Evolutionary conservation across 495 filamentous ascomycete species (phyloP).

Genomic region (Talaromyces wortmannii): DNA sequence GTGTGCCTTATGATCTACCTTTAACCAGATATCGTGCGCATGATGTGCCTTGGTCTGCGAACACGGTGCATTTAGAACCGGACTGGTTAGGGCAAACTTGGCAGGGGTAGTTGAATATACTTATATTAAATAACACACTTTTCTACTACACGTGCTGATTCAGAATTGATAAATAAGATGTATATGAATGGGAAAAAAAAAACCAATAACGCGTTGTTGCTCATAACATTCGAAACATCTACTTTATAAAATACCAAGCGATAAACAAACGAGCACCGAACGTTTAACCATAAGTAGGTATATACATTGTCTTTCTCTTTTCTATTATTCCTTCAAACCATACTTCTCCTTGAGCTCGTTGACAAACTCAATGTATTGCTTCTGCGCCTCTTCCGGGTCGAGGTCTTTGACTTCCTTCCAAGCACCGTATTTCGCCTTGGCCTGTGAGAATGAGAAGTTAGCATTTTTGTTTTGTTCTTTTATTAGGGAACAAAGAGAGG

Average conservation of each 20-base stretch:
- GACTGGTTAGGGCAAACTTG: slow-evolving; percentile 66
- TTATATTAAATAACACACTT: too few relatives aligned
- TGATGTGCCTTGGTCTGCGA: slow-evolving; percentile 78
- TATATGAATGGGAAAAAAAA: too few relatives aligned
- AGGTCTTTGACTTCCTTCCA: slow-evolving; percentile 62
- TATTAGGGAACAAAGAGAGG: slow-evolving; percentile 2
- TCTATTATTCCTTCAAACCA: slow-evolving; percentile 28
- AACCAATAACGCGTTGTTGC: too few relatives aligned
- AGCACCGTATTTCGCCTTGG: slow-evolving; percentile 69
- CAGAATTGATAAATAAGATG: too few relatives aligned
- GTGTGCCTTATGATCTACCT: slow-evolving; percentile 82
- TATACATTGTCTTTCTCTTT: not conserved
- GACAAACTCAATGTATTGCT: slow-evolving; percentile 66
- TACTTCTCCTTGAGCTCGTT: slow-evolving; percentile 61
- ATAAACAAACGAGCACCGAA: too few relatives aligned
- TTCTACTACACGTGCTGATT: too few relatives aligned
- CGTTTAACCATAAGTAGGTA: too few relatives aligned
- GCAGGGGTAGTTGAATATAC: slow-evolving; percentile 10
- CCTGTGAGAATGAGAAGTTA: slow-evolving; percentile 35
- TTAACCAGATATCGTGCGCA: slow-evolving; percentile 52
- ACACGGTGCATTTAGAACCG: slow-evolving; percentile 47
- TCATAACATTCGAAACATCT: too few relatives aligned
- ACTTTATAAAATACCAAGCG: too few relatives aligned
- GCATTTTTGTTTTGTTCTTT: not conserved
- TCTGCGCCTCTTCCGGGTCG: slow-evolving; percentile 57